Evolutionary conservation across 306 rosid species (phyloP).

Genomic region (Delonix regia): DNA sequence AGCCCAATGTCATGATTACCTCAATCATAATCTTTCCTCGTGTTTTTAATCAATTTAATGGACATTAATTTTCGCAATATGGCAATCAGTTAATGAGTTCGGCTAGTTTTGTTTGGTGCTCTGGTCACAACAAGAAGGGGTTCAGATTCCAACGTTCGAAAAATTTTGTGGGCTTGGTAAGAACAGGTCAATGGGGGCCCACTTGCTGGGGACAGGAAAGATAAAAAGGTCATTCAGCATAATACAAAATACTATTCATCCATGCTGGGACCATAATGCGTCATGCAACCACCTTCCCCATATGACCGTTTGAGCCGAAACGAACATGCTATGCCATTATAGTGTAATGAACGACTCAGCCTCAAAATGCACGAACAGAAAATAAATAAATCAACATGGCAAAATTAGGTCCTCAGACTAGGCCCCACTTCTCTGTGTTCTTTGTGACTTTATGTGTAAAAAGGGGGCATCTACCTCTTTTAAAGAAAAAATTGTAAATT

Average conservation of each 20-base stretch:
- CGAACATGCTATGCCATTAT: background rate
- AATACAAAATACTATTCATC: conserved; percentile 48
- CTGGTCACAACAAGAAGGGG: background rate
- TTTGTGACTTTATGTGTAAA: too few species aligned
- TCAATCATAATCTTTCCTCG: conserved; percentile 17
- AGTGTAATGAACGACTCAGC: background rate
- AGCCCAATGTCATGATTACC: background rate
- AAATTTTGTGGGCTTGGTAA: conserved; percentile 11
- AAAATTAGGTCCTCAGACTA: background rate
- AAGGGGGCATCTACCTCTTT: too few species aligned
- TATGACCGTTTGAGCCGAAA: conserved; percentile 52
- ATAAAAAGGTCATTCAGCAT: background rate
- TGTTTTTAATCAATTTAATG: background rate
- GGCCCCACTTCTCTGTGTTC: background rate
- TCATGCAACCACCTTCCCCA: conserved; percentile 23
- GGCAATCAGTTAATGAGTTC: conserved; percentile 27
- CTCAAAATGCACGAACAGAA: background rate
- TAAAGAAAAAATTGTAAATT: too few species aligned
- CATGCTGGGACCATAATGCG: conserved; percentile 58
- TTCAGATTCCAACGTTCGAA: conserved; percentile 57
- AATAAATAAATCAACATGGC: background rate
- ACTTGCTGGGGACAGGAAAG: conserved; percentile 18
- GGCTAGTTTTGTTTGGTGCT: conserved; percentile 23
- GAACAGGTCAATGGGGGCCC: conserved; percentile 18
- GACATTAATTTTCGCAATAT: background rate